Evolutionary conservation across 2,329 filamentous ascomycete species (phyloP).

Genomic region (Aspergillus persii): DNA sequence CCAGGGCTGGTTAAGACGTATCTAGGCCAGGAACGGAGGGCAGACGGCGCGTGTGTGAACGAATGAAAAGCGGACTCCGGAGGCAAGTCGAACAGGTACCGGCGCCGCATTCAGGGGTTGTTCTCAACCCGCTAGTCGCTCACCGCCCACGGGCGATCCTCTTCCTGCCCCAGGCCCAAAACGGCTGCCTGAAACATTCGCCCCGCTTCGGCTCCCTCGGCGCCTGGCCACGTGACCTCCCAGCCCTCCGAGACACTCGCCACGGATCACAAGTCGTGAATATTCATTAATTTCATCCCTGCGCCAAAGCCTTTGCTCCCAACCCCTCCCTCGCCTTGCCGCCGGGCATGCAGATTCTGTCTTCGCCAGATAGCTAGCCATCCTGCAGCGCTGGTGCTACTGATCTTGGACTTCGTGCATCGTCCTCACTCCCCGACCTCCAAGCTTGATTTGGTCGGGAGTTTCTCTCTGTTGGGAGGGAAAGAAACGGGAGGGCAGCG

Average conservation of each 20-base stretch:
- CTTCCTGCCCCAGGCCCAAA: neutral
- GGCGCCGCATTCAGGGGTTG: neutral
- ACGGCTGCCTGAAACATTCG: constrained; percentile 9
- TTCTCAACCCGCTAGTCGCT: too few relatives aligned
- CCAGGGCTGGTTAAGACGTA: neutral
- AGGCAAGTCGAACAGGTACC: too few relatives aligned
- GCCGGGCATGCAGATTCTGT: neutral
- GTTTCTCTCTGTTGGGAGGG: neutral
- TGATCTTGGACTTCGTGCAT: neutral
- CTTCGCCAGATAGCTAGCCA: neutral
- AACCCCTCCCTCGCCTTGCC: neutral
- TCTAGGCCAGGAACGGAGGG: too few relatives aligned
- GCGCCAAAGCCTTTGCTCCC: neutral
- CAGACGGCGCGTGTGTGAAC: too few relatives aligned
- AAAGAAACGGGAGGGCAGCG: neutral
- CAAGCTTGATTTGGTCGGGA: neutral
- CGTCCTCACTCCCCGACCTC: neutral
- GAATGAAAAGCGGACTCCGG: too few relatives aligned
- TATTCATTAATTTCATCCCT: neutral
- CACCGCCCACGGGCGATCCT: neutral
- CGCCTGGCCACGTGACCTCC: constrained; percentile 7
- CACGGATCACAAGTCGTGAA: neutral
- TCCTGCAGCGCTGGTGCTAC: neutral
- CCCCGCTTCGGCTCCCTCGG: neutral
- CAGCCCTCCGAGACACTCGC: neutral